A percentile compares a stretch with the other conserved stretches of the same genome.
phyloP scores from a whole-genome alignment of 148 eudicot species.

The Gaultheria prostrata region DNA sequence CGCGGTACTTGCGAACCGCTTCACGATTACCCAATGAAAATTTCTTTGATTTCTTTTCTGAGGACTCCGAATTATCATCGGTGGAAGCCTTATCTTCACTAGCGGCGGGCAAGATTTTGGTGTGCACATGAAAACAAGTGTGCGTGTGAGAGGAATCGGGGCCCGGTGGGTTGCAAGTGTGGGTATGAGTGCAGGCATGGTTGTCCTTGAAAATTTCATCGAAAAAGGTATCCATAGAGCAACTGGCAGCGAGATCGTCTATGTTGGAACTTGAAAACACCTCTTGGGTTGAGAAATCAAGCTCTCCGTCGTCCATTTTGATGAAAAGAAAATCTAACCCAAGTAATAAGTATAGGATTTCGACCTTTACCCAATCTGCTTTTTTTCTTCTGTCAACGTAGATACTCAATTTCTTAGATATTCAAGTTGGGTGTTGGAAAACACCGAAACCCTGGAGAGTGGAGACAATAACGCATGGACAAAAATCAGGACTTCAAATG shows the following conservation, averaged over 20 bases:
- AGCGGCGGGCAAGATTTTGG: conserved; percentile 62
- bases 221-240: conserved; percentile 77
- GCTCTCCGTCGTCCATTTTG: conserved; percentile 77
- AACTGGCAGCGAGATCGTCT: conserved; percentile 59
- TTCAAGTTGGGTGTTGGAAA: conserved; percentile 5
- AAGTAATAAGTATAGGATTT: neutral
- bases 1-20: conserved; percentile 95
- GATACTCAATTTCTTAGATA: neutral
- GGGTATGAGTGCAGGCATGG: conserved; percentile 91
- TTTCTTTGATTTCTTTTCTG: conserved; percentile 63
- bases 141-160: conserved; percentile 88
- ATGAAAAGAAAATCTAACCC: conserved; percentile 2
- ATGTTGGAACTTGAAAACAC: conserved; percentile 53
- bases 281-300: conserved; percentile 80
- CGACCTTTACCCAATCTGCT: neutral
- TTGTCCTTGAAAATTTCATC: conserved; percentile 72
- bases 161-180: conserved; percentile 93
- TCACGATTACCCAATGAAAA: conserved; percentile 74
- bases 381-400: neutral
- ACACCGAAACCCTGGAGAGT: neutral
- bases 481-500: neutral
- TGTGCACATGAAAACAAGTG: conserved; percentile 92
- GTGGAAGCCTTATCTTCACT: conserved; percentile 59
- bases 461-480: neutral
- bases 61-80: conserved; percentile 78